Evolutionary conservation across 257 asterid genomes (phyloP), one percentile per base, ranked within the genome.

Genomic region (Ajuga chamaepitys): DNA sequence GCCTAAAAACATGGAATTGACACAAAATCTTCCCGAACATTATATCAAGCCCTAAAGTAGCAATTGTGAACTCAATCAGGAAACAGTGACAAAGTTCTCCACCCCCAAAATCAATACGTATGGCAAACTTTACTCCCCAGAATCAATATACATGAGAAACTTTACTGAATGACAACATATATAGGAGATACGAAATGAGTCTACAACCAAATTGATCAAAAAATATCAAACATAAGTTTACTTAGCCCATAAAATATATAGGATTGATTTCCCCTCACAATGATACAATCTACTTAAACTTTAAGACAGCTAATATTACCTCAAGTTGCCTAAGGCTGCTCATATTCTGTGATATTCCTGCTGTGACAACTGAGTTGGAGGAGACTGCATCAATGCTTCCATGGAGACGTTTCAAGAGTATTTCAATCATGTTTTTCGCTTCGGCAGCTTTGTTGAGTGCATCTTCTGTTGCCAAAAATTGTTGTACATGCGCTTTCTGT

Each of bases 261-360:
- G 32, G n/a, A 50, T 42, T 21, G 26, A 12, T 51, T 70, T 67
- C 14, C 58, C 22, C 41, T n/a, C 50, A 20, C 8, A n/a, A 32
- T 14, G 21, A 46, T 34, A 26, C 34, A 4, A 62, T 22, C 18
- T 9, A 34, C 60, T 59, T 26, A 52, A 58, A 32, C 37, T 50
- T 58, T 47, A 21, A 32, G 40, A 66, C 38, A 69, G 41, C 9
- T 58, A 56, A 50, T 66, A 65, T 54, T 78, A 94, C 99, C 99
- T 88, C 98, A 60, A 94, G 99, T 82, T 94, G 98, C 84, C 98
- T 79, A 46, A 94, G 95, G 80, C 99, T 94, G 85, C 99, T 88
- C 99, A 94, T 94, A 82, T 74, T 86, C 75, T 90, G 96, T 60
- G 96, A 85, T 9, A 87, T 75, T 70, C 85, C 95, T 56, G 82